Evolutionary conservation across 2,329 filamentous ascomycete genomes (phyloP).

Genomic region (Exophiala sp.): DNA sequence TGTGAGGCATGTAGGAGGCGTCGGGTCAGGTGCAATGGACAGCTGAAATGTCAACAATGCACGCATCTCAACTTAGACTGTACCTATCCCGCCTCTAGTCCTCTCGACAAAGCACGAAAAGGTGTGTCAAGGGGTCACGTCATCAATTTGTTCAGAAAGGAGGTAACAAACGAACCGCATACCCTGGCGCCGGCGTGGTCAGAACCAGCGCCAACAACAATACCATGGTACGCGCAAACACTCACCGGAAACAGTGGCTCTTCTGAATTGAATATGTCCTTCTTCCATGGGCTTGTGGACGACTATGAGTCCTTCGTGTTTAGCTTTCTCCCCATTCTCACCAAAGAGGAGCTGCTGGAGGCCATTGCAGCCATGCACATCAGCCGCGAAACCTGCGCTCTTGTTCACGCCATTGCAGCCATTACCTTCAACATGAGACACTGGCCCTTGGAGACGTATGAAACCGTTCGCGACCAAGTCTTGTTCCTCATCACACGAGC

Average conservation of each 20-base stretch:
- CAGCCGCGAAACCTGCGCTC: conserved; percentile 39
- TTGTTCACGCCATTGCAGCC: conserved; percentile 46
- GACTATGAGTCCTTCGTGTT: conserved; percentile 47
- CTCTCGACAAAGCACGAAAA: conserved; percentile 35
- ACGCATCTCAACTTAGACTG: conserved; percentile 45
- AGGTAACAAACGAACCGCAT: neutral
- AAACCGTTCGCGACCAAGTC: conserved; percentile 31
- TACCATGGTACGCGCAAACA: neutral
- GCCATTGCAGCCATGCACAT: conserved; percentile 34
- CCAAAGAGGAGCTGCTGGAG: conserved; percentile 37
- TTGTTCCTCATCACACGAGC: conserved; percentile 33
- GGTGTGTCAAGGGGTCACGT: conserved; percentile 39
- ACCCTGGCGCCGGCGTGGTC: conserved; percentile 25
- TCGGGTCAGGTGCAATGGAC: conserved; percentile 48
- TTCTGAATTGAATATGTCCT: neutral
- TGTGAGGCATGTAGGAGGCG: conserved; percentile 47
- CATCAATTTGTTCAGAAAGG: conserved; percentile 28
- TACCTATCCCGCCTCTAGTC: conserved; percentile 37
- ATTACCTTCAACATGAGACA: conserved; percentile 46
- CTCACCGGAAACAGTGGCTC: conserved; percentile 1
- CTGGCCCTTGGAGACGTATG: conserved; percentile 20
- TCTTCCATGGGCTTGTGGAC: conserved; percentile 41
- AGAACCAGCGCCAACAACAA: conserved; percentile 34
- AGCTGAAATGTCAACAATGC: conserved; percentile 43
- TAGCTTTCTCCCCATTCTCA: conserved; percentile 47